Evolutionary conservation across 371 early-diverging fungal genomes (phyloP), one percentile per base, ranked within the genome.

Genomic region (Saksenaea vasiformis): DNA sequence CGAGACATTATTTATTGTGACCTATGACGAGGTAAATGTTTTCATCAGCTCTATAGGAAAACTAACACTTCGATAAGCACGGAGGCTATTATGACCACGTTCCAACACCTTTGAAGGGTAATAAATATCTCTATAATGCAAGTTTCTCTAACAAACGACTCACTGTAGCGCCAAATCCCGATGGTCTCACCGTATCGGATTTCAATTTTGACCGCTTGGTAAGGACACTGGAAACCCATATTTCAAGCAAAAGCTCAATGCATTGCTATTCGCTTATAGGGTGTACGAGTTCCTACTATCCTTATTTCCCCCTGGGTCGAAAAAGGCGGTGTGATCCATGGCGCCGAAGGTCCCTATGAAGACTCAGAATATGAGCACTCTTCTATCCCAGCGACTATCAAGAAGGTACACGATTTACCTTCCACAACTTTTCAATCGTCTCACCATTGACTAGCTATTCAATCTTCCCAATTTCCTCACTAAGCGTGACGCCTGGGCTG

Each of bases 251-350:
- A 41, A 15, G 1, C 4, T 13, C 19, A 22, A 24, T 10, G 26
- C n/a, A 53, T 22, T 22, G 22, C 27, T 19, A 17, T 5, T 41
- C 3, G 14, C 5, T 14, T 19, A 3, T 19, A 59, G 62, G 85
- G 85, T 37, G 63, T 79, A 26, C 82, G 85, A 44, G 85, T 85
- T 2, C 85, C 85, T 17, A 72, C 80, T 0, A 58, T 82, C 53
- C 39, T 80, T 17, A 73, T 85, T 54, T 79, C 79, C 7, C 81
- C 85, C 3, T 74, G 76, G 75, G 65, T 81, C 17, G 47, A 61
- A 35, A 76, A 76, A 58, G 84, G 82, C 27, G 54, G 55, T 24
- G 72, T 83, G n/a, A 61, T 72, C 26, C 60, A 68, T 58, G 51
- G 58, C 15, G 62, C 75, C 14, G 27, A 70, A 39, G 65, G 72